Evolutionary conservation across 164 flowering plant species (phyloP), one percentile per base, ranked within the genome.

Genomic region (Kalanchoe fedtschenkoi): DNA sequence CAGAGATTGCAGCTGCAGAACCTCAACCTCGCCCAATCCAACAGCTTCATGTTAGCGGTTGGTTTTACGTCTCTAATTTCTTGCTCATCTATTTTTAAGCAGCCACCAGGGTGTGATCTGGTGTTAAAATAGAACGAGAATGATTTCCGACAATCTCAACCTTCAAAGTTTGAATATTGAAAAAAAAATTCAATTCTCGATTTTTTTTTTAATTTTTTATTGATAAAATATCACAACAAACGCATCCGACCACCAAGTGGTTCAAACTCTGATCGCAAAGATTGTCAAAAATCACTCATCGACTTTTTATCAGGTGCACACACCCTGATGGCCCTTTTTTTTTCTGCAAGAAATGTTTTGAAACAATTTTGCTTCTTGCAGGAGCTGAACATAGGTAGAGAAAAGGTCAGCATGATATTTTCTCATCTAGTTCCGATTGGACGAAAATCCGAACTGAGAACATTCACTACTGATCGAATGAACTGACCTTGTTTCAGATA

Each of bases 41-140:
- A 51, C 30, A 51, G 56, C 56, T 51, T 51, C 7, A 51, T 51
- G 56, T 51, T 51, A 51, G 39, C 42, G 30, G 55, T 16, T 11
- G 32, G 38, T 9, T n/a, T n/a, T n/a, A n/a, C n/a, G n/a, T 33
- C 41, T 34, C 66, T 39, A 58, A 2, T 55, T 38, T 68, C 65
- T 35, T 22, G 13, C 29, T 22, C 13, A 47, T 47, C 54, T n/a
- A n/a, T n/a, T n/a, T n/a, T 44, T 19, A 17, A 44, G 9, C 22
- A 9, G n/a, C n/a, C n/a, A n/a, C n/a, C n/a, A n/a, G n/a, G n/a
- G n/a, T n/a, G n/a, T n/a, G n/a, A n/a, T n/a, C n/a, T n/a, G n/a
- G n/a, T n/a, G n/a, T n/a, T n/a, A n/a, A n/a, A n/a, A n/a, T n/a
- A n/a, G n/a, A n/a, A n/a, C n/a, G n/a, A n/a, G n/a, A n/a, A n/a